Base-by-base conservation (phyloP, 1,284 basidiomycete species). In the Puccinia triticina region DNA sequence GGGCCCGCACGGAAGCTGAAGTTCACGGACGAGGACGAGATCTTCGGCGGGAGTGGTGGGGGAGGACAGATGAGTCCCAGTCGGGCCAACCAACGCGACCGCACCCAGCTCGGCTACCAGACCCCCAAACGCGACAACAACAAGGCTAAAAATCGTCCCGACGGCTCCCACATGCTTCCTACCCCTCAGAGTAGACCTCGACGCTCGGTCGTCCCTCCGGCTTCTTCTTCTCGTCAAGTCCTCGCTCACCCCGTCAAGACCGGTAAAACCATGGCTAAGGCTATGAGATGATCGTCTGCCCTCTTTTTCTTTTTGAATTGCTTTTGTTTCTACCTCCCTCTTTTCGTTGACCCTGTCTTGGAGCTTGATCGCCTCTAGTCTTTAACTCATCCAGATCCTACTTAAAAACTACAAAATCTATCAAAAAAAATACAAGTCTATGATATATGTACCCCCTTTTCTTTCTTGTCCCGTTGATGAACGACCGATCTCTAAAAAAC, bases 101-200 rank as follows among this genome's bases (percentile, higher is more conserved):
- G 69, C 4, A 50, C 18, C 21, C 69, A 46, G 12, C 34, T 75
- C 0, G 72, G 21, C 34, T 75, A 57, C 32, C 72, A 75, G 37
- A 75, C 72, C 7, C 72, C 72, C 29, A 75, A 75, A 40, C 72
- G 72, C 29, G 72, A 75, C 37, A 75, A 75, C 29, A 53, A 75
- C 37, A 75, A 75, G 29, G 34, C 14, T 12, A 75, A 43, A 50
- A 11, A n/a, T 7, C n/a, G 53, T 21, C 29, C 53, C 18, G 37
- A 43, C 37, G 46, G 23, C 26, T 18, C 50, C 12, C 48, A 53
- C 10, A 75, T 75, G 72, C 37, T 75, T 3, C 72, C 72, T 26
- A 75, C 72, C 11, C 72, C 72, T 23, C 72, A 75, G 21, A 75
- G 72, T 23, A 26, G 72, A 55, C 72, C 72, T 7, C 11, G 72